Percentiles rank a stretch among this genome's conserved stretches.
Conservation (phyloP, 2,329 filamentous ascomycete species). For the Microsporum ferrugineum region DNA sequence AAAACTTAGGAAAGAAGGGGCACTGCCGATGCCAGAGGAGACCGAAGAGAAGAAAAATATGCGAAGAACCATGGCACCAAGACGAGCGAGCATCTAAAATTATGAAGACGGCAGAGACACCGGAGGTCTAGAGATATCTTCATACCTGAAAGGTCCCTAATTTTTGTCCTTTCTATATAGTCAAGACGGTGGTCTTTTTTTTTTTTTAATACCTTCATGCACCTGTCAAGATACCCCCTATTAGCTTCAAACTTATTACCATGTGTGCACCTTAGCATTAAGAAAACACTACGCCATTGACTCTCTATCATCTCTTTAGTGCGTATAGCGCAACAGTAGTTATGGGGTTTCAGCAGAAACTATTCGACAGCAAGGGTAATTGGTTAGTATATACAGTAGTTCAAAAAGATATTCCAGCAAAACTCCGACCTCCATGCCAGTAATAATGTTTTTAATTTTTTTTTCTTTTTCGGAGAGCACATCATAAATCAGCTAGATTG, state of each 20-base stretch:
- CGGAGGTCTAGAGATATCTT: background rate
- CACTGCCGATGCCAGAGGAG: conserved; percentile 58
- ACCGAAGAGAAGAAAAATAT: conserved; percentile 66
- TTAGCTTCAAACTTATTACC: too few relatives aligned
- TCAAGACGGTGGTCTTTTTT: background rate
- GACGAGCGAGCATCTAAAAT: conserved; percentile 60
- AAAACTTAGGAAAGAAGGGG: conserved; percentile 64
- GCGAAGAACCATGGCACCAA: conserved; percentile 65
- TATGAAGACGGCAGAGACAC: background rate
- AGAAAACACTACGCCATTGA: too few relatives aligned
- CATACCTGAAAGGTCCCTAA: background rate
- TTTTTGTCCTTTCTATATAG: background rate
- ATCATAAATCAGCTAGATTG: background rate
- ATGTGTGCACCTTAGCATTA: too few relatives aligned
- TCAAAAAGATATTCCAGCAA: background rate
- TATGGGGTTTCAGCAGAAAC: too few relatives aligned
- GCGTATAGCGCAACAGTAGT: too few relatives aligned
- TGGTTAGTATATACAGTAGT: background rate
- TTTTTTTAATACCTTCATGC: background rate
- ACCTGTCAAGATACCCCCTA: too few relatives aligned
- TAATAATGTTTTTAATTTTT: background rate
- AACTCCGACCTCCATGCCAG: background rate
- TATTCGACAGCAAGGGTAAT: background rate
- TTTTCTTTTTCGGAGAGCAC: too few relatives aligned
- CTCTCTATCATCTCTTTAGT: too few relatives aligned